phyloP scores from a whole-genome alignment of 805 yeast species.

The Yamadazyma philogaea region DNA sequence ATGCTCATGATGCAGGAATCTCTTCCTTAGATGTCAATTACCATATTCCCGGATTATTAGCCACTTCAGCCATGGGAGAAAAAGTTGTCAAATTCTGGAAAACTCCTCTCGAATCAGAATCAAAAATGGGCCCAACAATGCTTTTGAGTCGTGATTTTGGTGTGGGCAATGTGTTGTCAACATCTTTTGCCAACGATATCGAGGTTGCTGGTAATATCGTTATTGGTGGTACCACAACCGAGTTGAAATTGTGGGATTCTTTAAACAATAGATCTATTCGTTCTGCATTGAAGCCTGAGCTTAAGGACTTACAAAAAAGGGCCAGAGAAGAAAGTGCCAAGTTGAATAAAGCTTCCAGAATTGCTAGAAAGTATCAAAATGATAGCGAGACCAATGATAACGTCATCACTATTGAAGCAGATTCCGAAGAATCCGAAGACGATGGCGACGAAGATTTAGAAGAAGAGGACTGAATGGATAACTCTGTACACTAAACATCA shows the following conservation, averaged over 20 bases:
- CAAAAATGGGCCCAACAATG: conserved; percentile 67
- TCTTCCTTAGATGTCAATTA: conserved; percentile 72
- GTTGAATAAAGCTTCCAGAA: conserved; percentile 63
- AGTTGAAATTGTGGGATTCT: conserved; percentile 89
- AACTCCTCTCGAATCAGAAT: conserved; percentile 38
- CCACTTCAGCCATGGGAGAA: conserved; percentile 91
- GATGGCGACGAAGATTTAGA: conserved; percentile 20
- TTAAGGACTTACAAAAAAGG: conserved; percentile 48
- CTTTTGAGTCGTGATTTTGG: conserved; percentile 88
- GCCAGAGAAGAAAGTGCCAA: conserved; percentile 58
- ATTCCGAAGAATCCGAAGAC: conserved; percentile 45
- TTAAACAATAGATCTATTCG: conserved; percentile 81
- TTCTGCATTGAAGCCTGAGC: conserved; percentile 57
- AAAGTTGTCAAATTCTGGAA: conserved; percentile 87
- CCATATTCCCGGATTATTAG: conserved; percentile 67
- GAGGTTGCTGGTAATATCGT: conserved; percentile 82
- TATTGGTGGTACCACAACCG: conserved; percentile 83
- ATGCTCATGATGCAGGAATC: conserved; percentile 95
- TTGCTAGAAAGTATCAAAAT: conserved; percentile 64
- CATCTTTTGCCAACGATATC: conserved; percentile 80
- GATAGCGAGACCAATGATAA: conserved; percentile 46
- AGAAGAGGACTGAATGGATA: conserved; percentile 7
- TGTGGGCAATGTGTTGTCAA: conserved; percentile 84
- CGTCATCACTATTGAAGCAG: conserved; percentile 57
- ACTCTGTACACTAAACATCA: conserved; percentile 4